Evolutionary conservation across 2,329 filamentous ascomycete genomes (phyloP).

Genomic region (Ophiocordyceps camponoti-leonardi): DNA sequence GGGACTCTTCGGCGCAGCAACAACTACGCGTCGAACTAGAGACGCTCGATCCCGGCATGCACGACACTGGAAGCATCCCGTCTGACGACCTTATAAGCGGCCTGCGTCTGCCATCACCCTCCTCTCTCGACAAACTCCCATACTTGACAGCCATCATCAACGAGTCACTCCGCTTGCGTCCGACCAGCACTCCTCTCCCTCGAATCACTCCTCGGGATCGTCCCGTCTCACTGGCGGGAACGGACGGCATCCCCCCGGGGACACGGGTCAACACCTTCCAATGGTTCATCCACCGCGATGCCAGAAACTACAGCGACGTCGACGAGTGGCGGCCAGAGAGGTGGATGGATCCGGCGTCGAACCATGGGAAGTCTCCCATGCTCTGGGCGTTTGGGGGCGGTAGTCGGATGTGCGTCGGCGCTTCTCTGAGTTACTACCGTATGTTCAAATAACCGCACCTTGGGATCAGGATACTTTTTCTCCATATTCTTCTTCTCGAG

Average conservation of each 20-base stretch:
- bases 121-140: background rate
- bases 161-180: background rate
- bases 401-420: slow-evolving; percentile 1
- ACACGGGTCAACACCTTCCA: background rate
- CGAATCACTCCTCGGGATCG: background rate
- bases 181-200: background rate
- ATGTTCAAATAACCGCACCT: background rate
- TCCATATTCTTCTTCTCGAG: too few species aligned
- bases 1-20: background rate
- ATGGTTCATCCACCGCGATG: background rate
- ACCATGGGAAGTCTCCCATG: background rate
- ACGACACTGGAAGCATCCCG: background rate
- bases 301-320: background rate
- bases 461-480: too few species aligned
- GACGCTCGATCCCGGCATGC: background rate
- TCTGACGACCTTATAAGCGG: background rate
- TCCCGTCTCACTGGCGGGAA: background rate
- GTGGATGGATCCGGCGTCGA: background rate
- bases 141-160: background rate
- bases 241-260: background rate
- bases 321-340: background rate
- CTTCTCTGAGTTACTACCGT: background rate
- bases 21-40: background rate
- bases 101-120: background rate
- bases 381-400: slow-evolving; percentile 1